Evolutionary conservation across 441 rosid genomes (phyloP), one percentile per base, ranked within the genome.

Genomic region (Erodium texanum): DNA sequence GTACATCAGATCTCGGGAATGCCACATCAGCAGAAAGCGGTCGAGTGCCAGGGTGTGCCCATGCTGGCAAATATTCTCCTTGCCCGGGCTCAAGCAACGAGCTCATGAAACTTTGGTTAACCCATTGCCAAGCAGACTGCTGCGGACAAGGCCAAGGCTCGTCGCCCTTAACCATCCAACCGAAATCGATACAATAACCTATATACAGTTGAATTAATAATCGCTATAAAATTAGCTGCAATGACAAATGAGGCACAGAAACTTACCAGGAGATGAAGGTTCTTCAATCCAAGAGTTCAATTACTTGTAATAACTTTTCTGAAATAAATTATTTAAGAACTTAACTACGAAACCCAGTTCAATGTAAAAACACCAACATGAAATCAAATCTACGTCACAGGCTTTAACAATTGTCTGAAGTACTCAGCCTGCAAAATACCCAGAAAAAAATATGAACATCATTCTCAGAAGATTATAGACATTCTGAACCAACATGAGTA

Each of bases 361-460:
- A 68, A 77, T 66, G 67, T 73, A 70, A 79, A 78, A 54, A 68
- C 58, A 4, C 34, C 68, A 66, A 23, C 19, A 59, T 8, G 12
- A 38, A 75, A 65, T 45, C 29, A 69, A 52, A 72, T n/a, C 86
- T 83, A 85, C 86, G 89, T 83, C 7, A 85, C 89, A 36, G 87
- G 89, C 71, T 83, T 85, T 36, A 85, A 81, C 77, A 85, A 77
- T 61, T 83, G 89, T 68, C 89, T 87, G 38, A 85, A 85, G 68
- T 85, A 85, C 76, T 85, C 86, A 16, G 87, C 89, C 87, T 85
- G 89, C 20, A 54, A 78, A 22, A 66, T 15, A n/a, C 24, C 43
- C 62, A 1, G n/a, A 59, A 43, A 54, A 54, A 18, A 54, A 41
- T 9, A 9, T 7, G 23, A 54, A 14, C 61, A 54, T 23, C 18